Evolutionary conservation across 75 land plant species (phyloP).

Genomic region (Picea glauca): DNA sequence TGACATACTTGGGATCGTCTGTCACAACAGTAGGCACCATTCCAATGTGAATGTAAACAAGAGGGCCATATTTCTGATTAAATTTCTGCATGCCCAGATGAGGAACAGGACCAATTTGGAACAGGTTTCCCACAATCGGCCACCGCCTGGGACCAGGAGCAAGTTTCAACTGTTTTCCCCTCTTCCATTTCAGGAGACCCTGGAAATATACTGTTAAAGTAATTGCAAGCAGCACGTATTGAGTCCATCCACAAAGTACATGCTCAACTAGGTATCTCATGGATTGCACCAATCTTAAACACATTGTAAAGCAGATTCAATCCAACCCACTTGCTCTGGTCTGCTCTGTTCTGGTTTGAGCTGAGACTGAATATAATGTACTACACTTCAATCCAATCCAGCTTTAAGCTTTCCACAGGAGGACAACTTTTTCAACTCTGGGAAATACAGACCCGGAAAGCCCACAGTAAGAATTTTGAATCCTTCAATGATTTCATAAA

Average conservation of each 20-base stretch:
- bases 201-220: conserved; percentile 3
- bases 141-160: conserved; percentile 28
- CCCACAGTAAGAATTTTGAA: background rate
- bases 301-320: background rate
- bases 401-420: too few relatives aligned
- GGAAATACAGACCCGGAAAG: background rate
- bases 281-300: background rate
- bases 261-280: background rate
- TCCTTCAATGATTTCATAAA: background rate
- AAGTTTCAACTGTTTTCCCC: conserved; percentile 11
- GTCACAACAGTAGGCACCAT: conserved; percentile 16
- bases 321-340: too few relatives aligned
- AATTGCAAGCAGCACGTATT: conserved; percentile 7
- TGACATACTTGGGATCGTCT: conserved; percentile 18
- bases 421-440: too few relatives aligned
- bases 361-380: background rate
- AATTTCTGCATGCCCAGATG: conserved; percentile 15
- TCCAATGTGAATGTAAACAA: conserved; percentile 26
- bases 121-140: conserved; percentile 31
- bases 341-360: background rate
- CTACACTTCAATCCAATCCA: too few relatives aligned
- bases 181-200: background rate
- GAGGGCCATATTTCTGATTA: conserved; percentile 19
- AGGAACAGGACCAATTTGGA: conserved; percentile 19
- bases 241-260: background rate